Conservation (phyloP, 192 early-diverging fungal species). For the Kappamyces sp. region DNA sequence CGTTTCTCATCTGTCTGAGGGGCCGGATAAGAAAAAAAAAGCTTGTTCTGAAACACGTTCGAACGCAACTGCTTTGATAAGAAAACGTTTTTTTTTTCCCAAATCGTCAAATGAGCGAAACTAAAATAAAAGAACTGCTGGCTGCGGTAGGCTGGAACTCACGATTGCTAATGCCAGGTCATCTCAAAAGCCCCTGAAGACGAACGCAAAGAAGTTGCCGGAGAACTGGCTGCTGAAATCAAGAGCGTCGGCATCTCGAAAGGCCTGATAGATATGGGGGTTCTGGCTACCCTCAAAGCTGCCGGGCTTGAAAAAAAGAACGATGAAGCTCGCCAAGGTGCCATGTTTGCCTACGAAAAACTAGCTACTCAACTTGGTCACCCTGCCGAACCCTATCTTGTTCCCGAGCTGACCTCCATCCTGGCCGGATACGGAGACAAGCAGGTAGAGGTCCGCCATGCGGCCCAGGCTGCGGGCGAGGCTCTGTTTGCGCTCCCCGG, state of each 20-base stretch:
- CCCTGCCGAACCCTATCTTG: conserved; percentile 61
- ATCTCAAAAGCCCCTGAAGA: conserved; percentile 31
- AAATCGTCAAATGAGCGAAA: too few relatives aligned
- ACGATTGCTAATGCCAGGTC: too few relatives aligned
- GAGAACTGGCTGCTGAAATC: conserved; percentile 53
- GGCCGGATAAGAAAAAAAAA: too few relatives aligned
- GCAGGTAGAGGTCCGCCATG: conserved; percentile 33
- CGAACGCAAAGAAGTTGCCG: conserved; percentile 49
- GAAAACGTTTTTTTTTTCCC: too few relatives aligned
- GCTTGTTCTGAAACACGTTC: too few relatives aligned
- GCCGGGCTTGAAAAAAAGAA: conserved; percentile 68
- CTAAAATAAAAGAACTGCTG: too few relatives aligned
- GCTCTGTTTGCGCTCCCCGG: conserved; percentile 39
- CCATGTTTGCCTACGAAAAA: conserved; percentile 51
- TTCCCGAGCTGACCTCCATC: conserved; percentile 56
- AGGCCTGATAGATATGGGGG: conserved; percentile 50
- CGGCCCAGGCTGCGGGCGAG: conserved; percentile 35
- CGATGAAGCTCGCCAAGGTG: conserved; percentile 56
- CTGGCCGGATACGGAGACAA: conserved; percentile 55
- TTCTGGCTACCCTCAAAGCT: conserved; percentile 53
- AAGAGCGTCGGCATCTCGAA: conserved; percentile 50
- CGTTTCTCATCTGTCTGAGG: too few relatives aligned
- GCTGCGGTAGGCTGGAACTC: too few relatives aligned
- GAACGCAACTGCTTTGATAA: too few relatives aligned
- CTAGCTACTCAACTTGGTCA: conserved; percentile 52